Base-by-base conservation (phyloP, 805 yeast genomes). In the Suhomyces pyralidae region DNA sequence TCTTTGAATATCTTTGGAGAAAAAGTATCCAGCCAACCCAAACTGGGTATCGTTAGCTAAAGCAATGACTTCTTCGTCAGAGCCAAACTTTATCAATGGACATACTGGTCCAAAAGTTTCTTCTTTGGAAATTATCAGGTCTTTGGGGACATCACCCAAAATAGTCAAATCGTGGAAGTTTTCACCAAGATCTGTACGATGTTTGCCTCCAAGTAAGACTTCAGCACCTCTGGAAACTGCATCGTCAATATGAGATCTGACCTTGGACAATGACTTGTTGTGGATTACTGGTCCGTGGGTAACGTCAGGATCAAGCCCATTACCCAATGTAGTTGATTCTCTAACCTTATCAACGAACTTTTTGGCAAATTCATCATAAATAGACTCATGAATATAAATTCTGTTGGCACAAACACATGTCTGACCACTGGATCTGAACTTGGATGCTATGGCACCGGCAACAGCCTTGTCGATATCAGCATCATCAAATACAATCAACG, bases 41-140 rank as follows among this genome's bases (percentile, higher is more conserved):
- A 82, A 88, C 10, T 81, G 83, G 8, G 85, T 81, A 55, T 76
- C 76, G 68, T 89, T 89, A 22, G 94, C 92, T 52, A 75, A 62
- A 49, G 62, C 66, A 7, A 88, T 48, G 4, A 81, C 92, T 63
- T 86, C 88, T 45, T 83, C 85, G 46, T 81, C 87, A n/a, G 83
- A 66, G 40, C 68, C 65, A 63, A 88, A 88, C 62, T 79, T 81
- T 64, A 86, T 80, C 49, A 89, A 68, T 1, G 90, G 88, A 17
- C 88, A 88, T 15, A 88, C 74, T 2, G 96, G 96, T 2, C 94
- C 96, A 66, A 88, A 88, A 2, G 92, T 87, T 66, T 88, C 96
- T 59, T 87, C 91, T n/a, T 67, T 58, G 58, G 79, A 75, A 32
- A 88, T 81, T 42, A 66, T 57, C 82, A 88, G 87, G 19, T 74